Evolutionary conservation across 169 alveolate species (phyloP).

Genomic region (Besnoitia besnoiti): DNA sequence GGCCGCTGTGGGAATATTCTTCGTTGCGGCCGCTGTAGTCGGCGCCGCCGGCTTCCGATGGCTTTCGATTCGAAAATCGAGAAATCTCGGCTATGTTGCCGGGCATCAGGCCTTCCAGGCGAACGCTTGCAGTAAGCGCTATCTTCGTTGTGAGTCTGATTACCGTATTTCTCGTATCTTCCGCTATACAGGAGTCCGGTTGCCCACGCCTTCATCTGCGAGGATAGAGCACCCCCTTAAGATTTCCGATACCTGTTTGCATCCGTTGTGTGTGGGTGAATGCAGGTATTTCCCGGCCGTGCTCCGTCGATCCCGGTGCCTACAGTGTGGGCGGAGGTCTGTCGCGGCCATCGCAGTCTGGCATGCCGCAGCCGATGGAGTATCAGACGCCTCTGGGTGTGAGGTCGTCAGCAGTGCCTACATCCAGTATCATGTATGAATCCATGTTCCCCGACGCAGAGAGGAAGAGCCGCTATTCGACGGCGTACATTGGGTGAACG

Average conservation of each 20-base stretch:
- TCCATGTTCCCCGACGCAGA: constrained; percentile 28
- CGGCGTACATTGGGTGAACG: not conserved
- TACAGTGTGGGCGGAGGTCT: not conserved
- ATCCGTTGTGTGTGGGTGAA: not conserved
- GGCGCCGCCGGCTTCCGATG: constrained; percentile 27
- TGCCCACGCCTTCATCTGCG: no score
- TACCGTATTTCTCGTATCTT: no score
- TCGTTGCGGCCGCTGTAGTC: not conserved
- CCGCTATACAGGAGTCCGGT: no score
- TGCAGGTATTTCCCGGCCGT: not conserved
- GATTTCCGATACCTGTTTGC: no score
- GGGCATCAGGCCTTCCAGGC: not conserved
- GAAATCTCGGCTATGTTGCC: not conserved
- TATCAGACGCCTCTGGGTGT: not conserved
- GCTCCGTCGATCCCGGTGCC: not conserved
- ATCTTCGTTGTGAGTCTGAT: no score
- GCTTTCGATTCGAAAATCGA: not conserved
- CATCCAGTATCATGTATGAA: not conserved
- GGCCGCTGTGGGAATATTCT: constrained; percentile 16
- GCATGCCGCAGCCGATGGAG: not conserved
- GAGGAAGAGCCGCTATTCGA: constrained; percentile 10
- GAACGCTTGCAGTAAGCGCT: not conserved
- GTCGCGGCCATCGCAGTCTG: not conserved
- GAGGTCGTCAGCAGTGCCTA: not conserved
- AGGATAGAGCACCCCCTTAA: no score